Percentiles rank a stretch among this genome's conserved stretches.
phyloP scores from a whole-genome alignment of 169 alveolate species.

The Fabrea salina region DNA sequence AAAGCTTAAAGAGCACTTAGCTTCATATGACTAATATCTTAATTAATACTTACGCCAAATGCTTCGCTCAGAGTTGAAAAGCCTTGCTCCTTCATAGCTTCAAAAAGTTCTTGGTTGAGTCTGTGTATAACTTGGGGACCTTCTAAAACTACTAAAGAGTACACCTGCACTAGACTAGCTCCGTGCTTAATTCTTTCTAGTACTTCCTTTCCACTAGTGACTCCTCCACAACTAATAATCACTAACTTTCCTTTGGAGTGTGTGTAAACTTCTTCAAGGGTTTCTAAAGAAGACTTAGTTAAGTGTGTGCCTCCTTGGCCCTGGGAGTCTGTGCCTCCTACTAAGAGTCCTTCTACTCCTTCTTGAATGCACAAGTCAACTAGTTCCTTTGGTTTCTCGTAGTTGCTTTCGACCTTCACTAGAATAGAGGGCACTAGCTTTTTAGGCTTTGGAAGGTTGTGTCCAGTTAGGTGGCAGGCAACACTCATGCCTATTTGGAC shows the following conservation, averaged over 20 bases:
- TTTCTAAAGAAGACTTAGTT: background rate
- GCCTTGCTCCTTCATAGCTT: background rate
- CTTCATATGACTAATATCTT: no score
- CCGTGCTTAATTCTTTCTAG: conserved; percentile 15
- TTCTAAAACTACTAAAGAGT: conserved; percentile 21
- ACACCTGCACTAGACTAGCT: conserved; percentile 24
- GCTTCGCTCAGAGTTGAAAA: background rate
- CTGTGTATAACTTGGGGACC: conserved; percentile 21
- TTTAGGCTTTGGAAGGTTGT: background rate
- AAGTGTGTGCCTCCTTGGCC: conserved; percentile 31
- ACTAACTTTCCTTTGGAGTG: conserved; percentile 30
- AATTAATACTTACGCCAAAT: background rate
- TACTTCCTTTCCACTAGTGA: conserved; percentile 15
- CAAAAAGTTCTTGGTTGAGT: background rate
- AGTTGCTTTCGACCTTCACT: background rate
- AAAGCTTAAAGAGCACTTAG: no score
- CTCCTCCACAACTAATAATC: conserved; percentile 33
- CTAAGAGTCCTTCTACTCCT: background rate
- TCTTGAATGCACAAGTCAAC: background rate
- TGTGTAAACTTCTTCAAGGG: conserved; percentile 9
- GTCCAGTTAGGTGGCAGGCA: background rate
- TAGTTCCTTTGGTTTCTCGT: background rate
- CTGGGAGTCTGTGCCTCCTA: background rate
- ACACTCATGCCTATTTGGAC: background rate
- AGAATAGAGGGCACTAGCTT: background rate